Evolutionary conservation across 345 rosid genomes (phyloP).

Genomic region (Mangifera indica): DNA sequence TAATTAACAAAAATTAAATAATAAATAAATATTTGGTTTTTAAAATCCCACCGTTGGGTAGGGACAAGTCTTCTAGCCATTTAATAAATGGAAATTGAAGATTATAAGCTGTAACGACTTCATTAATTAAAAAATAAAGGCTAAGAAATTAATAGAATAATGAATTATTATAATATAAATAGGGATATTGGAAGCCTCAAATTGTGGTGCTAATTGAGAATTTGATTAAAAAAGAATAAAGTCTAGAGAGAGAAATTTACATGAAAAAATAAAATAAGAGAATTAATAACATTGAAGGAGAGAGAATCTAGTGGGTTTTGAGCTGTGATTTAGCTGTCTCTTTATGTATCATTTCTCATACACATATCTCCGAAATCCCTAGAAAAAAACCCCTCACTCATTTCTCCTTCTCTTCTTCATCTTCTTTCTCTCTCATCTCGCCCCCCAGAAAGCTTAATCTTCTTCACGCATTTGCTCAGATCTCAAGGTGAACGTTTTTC

Average conservation of each 20-base stretch:
- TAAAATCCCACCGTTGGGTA: no score
- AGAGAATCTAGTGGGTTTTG: slow-evolving; percentile 60
- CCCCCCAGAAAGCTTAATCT: no score
- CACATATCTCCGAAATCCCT: slow-evolving; percentile 37
- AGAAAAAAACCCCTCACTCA: slow-evolving; percentile 31
- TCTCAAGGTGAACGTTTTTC: slow-evolving; percentile 2
- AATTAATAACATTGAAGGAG: background rate
- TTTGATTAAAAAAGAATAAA: slow-evolving; percentile 24
- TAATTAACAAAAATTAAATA: no score
- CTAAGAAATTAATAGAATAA: no score
- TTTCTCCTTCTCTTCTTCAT: background rate
- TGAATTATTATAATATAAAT: no score
- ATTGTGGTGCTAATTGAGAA: slow-evolving; percentile 3
- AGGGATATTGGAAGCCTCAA: slow-evolving; percentile 10
- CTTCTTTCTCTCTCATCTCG: slow-evolving; percentile 13
- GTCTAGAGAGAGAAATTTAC: background rate
- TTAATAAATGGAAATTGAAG: no score
- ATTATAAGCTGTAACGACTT: background rate
- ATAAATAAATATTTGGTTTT: no score
- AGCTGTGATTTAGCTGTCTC: slow-evolving; percentile 93
- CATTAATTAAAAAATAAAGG: background rate
- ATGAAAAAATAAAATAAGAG: background rate
- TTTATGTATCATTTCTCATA: slow-evolving; percentile 32
- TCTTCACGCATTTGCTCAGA: slow-evolving; percentile 17
- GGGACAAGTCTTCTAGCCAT: no score